Evolutionary conservation across 2,329 filamentous ascomycete genomes (phyloP), one percentile per base, ranked within the genome.

Genomic region (Coniochaeta sp.): DNA sequence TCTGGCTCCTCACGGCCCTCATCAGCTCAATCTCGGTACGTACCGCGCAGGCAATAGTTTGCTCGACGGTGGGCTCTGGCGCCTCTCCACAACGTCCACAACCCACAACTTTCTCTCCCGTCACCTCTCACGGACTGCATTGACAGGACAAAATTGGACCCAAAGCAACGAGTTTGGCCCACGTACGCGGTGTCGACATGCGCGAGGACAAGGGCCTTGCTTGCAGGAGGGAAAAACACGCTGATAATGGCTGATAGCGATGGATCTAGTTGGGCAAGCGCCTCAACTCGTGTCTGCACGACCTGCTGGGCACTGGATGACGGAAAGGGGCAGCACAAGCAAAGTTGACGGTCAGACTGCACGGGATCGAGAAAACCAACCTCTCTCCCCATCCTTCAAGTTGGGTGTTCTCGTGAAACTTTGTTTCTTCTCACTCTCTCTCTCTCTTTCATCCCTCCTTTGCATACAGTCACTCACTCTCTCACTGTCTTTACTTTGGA

Each of bases 11-110:
- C n/a, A n/a, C n/a, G n/a, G 20, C 18, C 38, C 38, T 26, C 16
- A 14, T 42, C 38, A 42, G 38, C 38, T 42, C 38, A 42, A 42
- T 42, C 26, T 42, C 38, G 38, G 20, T 26, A 42, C 38, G 20
- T 42, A 42, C 38, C 38, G 38, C 38, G 38, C 38, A n/a, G n/a
- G n/a, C n/a, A 42, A 26, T 42, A 42, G 38, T 42, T 42, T 42
- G 38, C 20, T 26, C 18, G 20, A 42, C 38, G 31, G 38, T 24
- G 20, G n/a, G 38, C 38, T 42, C 26, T 42, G 38, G 38, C 38
- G 20, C 20, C 18, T 42, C 38, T 42, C 38, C 38, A 42, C n/a
- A n/a, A n/a, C n/a, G n/a, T n/a, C n/a, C n/a, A n/a, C 38, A 24
- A 42, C 38, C 38, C 38, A 42, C 38, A 42, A 16, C 20, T 42